A percentile compares a stretch with the other conserved stretches of the same genome.
phyloP scores from a whole-genome alignment of 106 monocot genomes.

The Xerophyta viscosa region DNA sequence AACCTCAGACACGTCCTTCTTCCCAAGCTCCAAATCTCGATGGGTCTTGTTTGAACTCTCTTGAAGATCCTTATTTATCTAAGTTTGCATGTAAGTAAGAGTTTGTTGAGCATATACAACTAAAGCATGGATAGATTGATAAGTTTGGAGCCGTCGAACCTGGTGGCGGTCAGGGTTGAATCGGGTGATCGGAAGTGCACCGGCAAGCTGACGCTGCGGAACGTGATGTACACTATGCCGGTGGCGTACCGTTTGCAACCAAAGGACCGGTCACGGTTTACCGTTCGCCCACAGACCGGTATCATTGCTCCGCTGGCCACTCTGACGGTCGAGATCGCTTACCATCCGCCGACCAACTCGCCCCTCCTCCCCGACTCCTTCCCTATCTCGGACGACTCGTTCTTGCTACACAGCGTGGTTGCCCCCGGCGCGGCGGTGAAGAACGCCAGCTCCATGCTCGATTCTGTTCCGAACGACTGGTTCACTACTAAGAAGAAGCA shows the following conservation, averaged over 20 bases:
- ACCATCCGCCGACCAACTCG: background rate
- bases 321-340: slow-evolving; percentile 10
- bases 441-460: background rate
- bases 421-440: slow-evolving; percentile 31
- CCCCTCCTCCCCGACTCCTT: slow-evolving; percentile 1
- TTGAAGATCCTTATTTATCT: no score
- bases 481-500: slow-evolving; percentile 50
- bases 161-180: slow-evolving; percentile 10
- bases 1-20: no score
- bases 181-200: slow-evolving; percentile 8
- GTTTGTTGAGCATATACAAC: no score
- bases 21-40: no score
- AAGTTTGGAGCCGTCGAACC: slow-evolving; percentile 15
- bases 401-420: slow-evolving; percentile 55
- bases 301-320: slow-evolving; percentile 16
- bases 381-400: slow-evolving; percentile 29
- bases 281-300: slow-evolving; percentile 12
- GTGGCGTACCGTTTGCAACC: slow-evolving; percentile 17
- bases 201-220: slow-evolving; percentile 19
- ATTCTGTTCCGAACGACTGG: slow-evolving; percentile 44
- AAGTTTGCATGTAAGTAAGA: no score
- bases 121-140: slow-evolving; percentile 13
- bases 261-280: slow-evolving; percentile 6
- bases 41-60: no score
- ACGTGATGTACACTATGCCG: slow-evolving; percentile 23